A percentile compares a stretch with the other conserved stretches of the same genome.
These are phyloP conservation scores for Dothiorella sarmentorum DNA, from an alignment of 2,329 filamentous ascomycete species.

Conservation along the genomic window DNA sequence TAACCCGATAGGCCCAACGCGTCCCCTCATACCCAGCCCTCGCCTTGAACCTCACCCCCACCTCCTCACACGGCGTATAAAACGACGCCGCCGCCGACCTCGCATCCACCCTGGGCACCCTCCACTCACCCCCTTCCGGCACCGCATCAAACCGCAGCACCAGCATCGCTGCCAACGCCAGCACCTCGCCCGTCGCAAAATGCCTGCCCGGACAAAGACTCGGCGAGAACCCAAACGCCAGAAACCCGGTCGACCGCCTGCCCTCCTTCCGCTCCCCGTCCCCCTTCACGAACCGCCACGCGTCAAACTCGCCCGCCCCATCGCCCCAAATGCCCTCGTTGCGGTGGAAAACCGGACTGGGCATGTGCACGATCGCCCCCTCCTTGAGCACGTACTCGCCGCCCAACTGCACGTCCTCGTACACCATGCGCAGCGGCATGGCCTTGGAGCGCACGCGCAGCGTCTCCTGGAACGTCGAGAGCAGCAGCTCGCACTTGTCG, in stretches of 20 bases:
- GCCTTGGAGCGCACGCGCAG: conserved; percentile 40
- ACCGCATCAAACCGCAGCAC: conserved; percentile 33
- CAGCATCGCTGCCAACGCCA: conserved; percentile 33
- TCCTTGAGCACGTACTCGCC: conserved; percentile 37
- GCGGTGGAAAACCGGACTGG: conserved; percentile 31
- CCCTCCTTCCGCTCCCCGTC: conserved; percentile 13
- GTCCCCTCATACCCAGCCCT: not conserved
- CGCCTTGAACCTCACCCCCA: not conserved
- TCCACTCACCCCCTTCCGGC: conserved; percentile 25
- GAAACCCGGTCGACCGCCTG: conserved; percentile 28
- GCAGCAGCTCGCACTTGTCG: conserved; percentile 37
- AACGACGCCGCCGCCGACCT: not conserved
- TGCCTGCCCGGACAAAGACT: conserved; percentile 39
- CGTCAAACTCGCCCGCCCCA: conserved; percentile 31
- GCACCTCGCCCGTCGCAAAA: conserved; percentile 36
- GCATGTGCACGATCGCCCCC: conserved; percentile 35
- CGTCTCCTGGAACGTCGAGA: conserved; percentile 43
- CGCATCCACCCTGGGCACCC: conserved; percentile 19
- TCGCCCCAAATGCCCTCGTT: conserved; percentile 34
- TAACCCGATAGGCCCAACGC: not conserved
- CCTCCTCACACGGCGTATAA: not conserved
- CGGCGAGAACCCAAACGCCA: conserved; percentile 35
- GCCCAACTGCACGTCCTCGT: conserved; percentile 35
- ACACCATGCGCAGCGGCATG: conserved; percentile 36
- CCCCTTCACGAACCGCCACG: conserved; percentile 29